A percentile compares a stretch with the other conserved stretches of the same genome.
Conservation (phyloP, 179 eudicot species). For the Sideroxylon spinosum region DNA sequence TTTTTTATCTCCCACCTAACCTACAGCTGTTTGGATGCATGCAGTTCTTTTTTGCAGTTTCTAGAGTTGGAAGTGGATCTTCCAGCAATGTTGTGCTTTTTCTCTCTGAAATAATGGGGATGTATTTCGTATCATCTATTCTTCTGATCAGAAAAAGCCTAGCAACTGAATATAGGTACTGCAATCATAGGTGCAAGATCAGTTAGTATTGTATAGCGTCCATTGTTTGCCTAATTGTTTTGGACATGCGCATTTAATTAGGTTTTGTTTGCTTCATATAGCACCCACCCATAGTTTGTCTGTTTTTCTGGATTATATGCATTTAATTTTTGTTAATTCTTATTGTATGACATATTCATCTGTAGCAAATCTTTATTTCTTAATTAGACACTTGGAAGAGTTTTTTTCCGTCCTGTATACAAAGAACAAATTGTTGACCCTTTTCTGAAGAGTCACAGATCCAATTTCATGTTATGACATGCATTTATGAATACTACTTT, state of each 20-base stretch:
- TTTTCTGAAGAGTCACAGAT: too few species aligned
- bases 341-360: background rate
- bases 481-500: too few species aligned
- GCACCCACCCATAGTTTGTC: background rate
- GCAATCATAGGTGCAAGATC: background rate
- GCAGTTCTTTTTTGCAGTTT: constrained; percentile 99
- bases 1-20: constrained; percentile 18
- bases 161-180: constrained; percentile 93
- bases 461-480: too few species aligned
- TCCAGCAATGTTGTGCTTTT: constrained; percentile 95
- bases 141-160: constrained; percentile 89
- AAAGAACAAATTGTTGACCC: too few species aligned
- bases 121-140: constrained; percentile 94
- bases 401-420: too few species aligned
- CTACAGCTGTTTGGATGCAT: constrained; percentile 25
- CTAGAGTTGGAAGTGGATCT: constrained; percentile 98
- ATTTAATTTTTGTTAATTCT: background rate
- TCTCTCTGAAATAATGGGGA: constrained; percentile 98
- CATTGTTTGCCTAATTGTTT: background rate
- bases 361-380: background rate
- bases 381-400: background rate
- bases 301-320: background rate
- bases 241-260: background rate
- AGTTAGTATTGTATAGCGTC: background rate
- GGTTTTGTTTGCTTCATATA: background rate